phyloP scores from a whole-genome alignment of 169 alveolate species.

The Plasmodium inui region DNA sequence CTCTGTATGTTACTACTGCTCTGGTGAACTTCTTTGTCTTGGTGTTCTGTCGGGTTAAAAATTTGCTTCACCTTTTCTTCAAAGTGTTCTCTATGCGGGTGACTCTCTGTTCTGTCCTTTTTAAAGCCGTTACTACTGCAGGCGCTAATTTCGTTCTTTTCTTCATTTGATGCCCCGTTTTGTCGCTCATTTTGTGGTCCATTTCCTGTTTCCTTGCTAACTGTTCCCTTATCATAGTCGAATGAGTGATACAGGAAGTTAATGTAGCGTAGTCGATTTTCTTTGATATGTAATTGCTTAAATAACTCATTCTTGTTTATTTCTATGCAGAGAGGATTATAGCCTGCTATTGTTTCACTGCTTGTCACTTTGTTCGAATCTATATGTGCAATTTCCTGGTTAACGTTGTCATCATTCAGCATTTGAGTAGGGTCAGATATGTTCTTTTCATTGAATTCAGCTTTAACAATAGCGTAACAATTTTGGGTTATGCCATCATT shows the following conservation, averaged over 20 bases:
- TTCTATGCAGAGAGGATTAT: slow-evolving; percentile 18
- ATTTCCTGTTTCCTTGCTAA: not conserved
- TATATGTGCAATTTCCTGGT: not conserved
- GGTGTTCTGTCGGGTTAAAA: not conserved
- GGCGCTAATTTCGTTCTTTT: not conserved
- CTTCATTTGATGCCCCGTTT: not conserved
- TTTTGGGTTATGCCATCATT: not conserved
- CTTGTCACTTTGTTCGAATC: not conserved
- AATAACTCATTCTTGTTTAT: slow-evolving; percentile 53
- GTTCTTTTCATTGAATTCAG: not conserved
- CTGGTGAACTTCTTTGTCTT: not conserved
- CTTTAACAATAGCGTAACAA: not conserved
- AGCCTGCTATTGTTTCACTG: slow-evolving; percentile 34
- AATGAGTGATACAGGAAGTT: slow-evolving; percentile 43
- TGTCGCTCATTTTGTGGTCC: not conserved
- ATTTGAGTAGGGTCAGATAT: not conserved
- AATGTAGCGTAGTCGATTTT: slow-evolving; percentile 31
- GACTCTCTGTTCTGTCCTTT: not conserved
- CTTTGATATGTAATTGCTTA: slow-evolving; percentile 53
- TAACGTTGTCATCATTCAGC: not conserved
- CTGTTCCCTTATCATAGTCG: slow-evolving; percentile 38
- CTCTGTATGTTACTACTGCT: not conserved
- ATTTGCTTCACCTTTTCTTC: slow-evolving; percentile 13
- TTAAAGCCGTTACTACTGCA: not conserved
- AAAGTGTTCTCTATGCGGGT: slow-evolving; percentile 1